phyloP scores from a whole-genome alignment of 2,329 filamentous ascomycete genomes.

The Colletotrichum sp. region DNA sequence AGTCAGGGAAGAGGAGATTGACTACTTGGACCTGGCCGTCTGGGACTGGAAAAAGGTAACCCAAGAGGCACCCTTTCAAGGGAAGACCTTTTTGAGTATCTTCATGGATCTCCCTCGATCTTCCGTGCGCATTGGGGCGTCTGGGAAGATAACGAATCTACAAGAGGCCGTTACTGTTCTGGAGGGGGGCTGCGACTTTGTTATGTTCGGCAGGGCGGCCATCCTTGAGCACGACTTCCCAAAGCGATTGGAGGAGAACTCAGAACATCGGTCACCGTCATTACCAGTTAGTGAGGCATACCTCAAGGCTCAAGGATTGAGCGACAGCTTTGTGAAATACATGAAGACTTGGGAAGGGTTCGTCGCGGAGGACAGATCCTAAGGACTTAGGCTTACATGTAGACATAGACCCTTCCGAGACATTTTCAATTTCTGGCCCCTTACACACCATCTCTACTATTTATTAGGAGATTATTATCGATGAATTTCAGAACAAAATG shows the following conservation, averaged over 20 bases:
- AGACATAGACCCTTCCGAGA: neutral
- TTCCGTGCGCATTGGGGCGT: neutral
- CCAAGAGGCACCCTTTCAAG: neutral
- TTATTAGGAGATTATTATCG: neutral
- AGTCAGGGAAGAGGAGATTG: neutral
- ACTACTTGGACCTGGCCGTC: neutral
- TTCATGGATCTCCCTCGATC: neutral
- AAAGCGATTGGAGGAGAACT: neutral
- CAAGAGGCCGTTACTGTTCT: neutral
- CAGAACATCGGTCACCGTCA: neutral
- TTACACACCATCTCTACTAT: too few species aligned
- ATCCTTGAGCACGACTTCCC: neutral
- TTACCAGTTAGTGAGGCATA: neutral
- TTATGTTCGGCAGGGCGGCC: neutral
- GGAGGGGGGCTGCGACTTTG: neutral
- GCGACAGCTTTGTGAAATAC: neutral
- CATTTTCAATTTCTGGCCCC: too few species aligned
- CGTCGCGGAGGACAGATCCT: neutral
- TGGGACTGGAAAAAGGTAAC: neutral
- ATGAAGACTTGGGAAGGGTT: neutral
- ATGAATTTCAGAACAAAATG: neutral
- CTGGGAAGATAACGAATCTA: neutral
- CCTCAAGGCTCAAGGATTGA: neutral
- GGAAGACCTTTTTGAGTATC: neutral
- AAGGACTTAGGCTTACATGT: accelerated